Conservation (phyloP, 2,329 filamentous ascomycete genomes). For the Aspergillus niger region DNA sequence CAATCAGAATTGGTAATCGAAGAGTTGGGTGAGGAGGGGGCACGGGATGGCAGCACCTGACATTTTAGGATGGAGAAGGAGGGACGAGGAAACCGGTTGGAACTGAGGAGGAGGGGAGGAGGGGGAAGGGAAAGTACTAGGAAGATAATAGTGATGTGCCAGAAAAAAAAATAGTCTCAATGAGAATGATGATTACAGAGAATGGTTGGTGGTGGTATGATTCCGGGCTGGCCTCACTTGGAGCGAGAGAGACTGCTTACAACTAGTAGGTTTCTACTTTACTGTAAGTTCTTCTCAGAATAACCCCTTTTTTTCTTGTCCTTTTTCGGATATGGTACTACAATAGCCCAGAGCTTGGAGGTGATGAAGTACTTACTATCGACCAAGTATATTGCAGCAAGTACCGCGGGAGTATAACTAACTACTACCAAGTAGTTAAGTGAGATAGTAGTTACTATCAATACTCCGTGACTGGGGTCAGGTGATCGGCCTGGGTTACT, state of each 20-base stretch:
- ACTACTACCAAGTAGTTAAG: neutral
- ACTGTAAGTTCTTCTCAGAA: too few species aligned
- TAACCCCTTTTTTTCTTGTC: too few species aligned
- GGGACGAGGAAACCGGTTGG: conserved; percentile 22
- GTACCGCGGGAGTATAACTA: neutral
- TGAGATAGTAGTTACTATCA: too few species aligned
- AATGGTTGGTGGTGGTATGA: conserved; percentile 4
- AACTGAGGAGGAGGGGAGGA: neutral
- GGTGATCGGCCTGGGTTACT: conserved; percentile 34
- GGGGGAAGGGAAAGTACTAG: neutral
- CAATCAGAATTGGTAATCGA: conserved; percentile 28
- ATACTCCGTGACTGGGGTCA: conserved; percentile 22
- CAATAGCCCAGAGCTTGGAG: too few species aligned
- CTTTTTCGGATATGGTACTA: too few species aligned
- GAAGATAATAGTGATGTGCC: conserved; percentile 10
- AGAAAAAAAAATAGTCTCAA: neutral
- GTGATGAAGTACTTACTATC: too few species aligned
- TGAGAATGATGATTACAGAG: neutral
- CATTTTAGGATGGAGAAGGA: conserved; percentile 19
- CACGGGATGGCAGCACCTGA: conserved; percentile 46
- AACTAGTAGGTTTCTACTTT: too few species aligned
- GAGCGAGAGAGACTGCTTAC: too few species aligned
- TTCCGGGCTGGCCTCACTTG: neutral
- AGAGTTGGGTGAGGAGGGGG: conserved; percentile 30
- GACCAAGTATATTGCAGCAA: neutral